These are phyloP conservation scores for Platanus orientalis DNA, from an alignment of 164 flowering plant species.

Conservation along the genomic window DNA sequence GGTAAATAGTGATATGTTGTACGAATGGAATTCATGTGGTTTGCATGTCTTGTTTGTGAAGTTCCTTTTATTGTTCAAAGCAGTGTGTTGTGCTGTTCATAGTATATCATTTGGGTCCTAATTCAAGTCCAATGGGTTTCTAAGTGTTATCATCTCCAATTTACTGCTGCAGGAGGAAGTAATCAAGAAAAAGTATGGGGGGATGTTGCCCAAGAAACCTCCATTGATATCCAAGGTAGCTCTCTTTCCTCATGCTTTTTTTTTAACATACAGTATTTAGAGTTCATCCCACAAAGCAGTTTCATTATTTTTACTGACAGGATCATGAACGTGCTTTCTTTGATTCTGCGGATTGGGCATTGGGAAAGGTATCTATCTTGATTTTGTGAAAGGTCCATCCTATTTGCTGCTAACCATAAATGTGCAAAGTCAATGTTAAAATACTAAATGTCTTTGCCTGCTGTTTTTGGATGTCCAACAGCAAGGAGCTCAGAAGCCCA, in stretches of 20 bases:
- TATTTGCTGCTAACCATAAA: not conserved
- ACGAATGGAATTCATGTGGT: not conserved
- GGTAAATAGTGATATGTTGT: not conserved
- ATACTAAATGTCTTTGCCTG: slow-evolving; percentile 3
- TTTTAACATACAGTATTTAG: not conserved
- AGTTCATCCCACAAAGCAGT: not conserved
- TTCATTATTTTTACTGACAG: slow-evolving; percentile 29
- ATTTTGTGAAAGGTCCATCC: not conserved
- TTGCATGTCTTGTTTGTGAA: not conserved
- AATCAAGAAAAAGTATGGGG: slow-evolving; percentile 86
- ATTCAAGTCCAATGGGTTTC: not conserved
- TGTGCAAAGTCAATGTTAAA: not conserved
- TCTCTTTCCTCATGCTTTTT: not conserved
- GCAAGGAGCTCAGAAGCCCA: slow-evolving; percentile 87
- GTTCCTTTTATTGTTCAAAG: too few species aligned
- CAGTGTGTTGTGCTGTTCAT: too few species aligned
- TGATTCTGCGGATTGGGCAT: slow-evolving; percentile 99
- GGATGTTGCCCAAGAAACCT: slow-evolving; percentile 66
- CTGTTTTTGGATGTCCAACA: slow-evolving; percentile 22
- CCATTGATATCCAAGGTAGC: slow-evolving; percentile 86
- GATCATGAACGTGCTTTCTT: slow-evolving; percentile 97
- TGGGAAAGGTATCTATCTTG: slow-evolving; percentile 66
- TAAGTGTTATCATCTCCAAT: not conserved
- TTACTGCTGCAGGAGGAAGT: slow-evolving; percentile 57
- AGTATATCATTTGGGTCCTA: not conserved